Percentiles rank a stretch among this genome's conserved stretches.
Evolutionary conservation across 2,329 filamentous ascomycete genomes (phyloP).

Genomic region (Xylariaceae sp.): DNA sequence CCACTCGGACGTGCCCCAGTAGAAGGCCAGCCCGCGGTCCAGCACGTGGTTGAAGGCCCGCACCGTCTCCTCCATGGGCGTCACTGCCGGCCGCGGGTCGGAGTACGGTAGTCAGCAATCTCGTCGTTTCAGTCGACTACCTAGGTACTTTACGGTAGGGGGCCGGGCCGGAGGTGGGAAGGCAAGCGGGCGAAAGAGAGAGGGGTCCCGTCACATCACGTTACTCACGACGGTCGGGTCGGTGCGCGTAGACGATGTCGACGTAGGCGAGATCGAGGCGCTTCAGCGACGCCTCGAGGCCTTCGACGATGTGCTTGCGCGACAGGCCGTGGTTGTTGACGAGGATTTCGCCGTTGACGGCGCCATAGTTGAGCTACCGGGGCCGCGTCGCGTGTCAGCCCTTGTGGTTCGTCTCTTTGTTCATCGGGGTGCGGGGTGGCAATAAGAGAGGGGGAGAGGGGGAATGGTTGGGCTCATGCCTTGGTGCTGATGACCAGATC

Average conservation of each 20-base stretch:
- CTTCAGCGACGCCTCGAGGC: constrained; percentile 48
- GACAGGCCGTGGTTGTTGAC: constrained; percentile 41
- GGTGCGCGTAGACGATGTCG: constrained; percentile 56
- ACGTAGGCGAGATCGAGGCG: constrained; percentile 59
- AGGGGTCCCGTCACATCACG: too few relatives aligned
- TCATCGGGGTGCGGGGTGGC: too few relatives aligned
- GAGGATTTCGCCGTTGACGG: constrained; percentile 16
- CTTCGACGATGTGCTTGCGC: constrained; percentile 47
- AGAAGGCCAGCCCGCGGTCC: constrained; percentile 53
- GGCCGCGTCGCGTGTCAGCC: too few relatives aligned
- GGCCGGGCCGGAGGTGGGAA: too few relatives aligned
- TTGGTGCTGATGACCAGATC: constrained; percentile 48
- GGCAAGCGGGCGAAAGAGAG: too few relatives aligned
- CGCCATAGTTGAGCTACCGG: constrained; percentile 27
- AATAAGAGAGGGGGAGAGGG: too few relatives aligned
- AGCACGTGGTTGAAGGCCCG: constrained; percentile 41
- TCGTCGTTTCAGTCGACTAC: too few relatives aligned
- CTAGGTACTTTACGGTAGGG: too few relatives aligned
- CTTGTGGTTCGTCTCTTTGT: too few relatives aligned
- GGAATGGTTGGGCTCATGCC: too few relatives aligned
- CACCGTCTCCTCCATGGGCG: constrained; percentile 57
- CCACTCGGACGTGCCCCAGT: constrained; percentile 59
- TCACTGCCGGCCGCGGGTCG: too few relatives aligned
- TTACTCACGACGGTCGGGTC: constrained; percentile 48
- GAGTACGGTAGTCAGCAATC: too few relatives aligned